Evolutionary conservation across 2,329 filamentous ascomycete species (phyloP).

Genomic region (Diaporthe batatas): DNA sequence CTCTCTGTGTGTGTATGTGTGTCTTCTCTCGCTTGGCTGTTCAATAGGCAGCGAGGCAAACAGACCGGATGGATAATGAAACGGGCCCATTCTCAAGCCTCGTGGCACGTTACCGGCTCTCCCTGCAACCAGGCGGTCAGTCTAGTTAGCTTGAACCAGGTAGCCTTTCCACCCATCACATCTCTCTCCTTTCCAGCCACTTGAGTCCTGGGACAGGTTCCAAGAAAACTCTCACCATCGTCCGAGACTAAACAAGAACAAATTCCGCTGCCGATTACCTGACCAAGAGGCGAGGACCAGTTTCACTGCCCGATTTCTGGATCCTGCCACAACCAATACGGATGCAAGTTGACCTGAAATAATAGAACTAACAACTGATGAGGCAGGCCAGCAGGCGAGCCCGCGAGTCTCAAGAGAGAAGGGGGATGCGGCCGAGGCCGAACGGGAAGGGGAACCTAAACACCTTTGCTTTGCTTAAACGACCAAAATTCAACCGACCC

Average conservation of each 20-base stretch:
- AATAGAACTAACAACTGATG: not conserved
- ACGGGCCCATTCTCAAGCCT: not conserved
- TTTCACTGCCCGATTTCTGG: not conserved
- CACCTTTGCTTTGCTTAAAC: constrained; percentile 31
- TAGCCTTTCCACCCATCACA: not conserved
- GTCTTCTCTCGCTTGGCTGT: constrained; percentile 12
- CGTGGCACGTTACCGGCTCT: not conserved
- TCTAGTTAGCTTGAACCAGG: not conserved
- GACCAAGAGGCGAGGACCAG: not conserved
- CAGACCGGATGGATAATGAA: not conserved
- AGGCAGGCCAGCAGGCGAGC: not conserved
- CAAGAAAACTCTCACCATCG: not conserved
- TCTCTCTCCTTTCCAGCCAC: not conserved
- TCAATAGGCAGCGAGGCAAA: not conserved
- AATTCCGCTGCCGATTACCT: constrained; percentile 3
- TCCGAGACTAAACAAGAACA: not conserved
- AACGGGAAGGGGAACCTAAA: constrained; percentile 22
- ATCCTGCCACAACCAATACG: constrained; percentile 5
- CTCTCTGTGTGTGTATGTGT: too few relatives aligned
- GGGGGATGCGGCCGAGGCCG: not conserved
- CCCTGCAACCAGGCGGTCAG: not conserved
- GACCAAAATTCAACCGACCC: constrained; percentile 19
- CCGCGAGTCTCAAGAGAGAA: not conserved
- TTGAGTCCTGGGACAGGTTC: not conserved
- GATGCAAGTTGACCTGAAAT: constrained; percentile 16